phyloP scores from a whole-genome alignment of 805 yeast species.

The Metschnikowia drakensbergensis region DNA sequence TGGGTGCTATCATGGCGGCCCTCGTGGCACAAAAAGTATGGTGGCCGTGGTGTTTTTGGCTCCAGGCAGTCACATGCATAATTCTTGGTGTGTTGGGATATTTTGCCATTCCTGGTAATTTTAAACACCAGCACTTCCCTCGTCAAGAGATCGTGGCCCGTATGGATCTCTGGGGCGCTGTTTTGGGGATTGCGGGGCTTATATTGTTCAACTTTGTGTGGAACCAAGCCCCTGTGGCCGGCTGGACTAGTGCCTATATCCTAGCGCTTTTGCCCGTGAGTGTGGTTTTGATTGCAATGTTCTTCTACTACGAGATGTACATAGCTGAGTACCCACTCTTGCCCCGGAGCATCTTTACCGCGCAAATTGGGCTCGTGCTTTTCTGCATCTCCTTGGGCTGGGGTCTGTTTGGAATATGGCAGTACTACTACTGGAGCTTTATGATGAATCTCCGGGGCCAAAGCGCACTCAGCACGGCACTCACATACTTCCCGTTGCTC shows the following conservation, averaged over 20 bases:
- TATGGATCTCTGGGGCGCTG: constrained; percentile 41
- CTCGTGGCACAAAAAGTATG: constrained; percentile 42
- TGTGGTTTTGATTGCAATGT: constrained; percentile 34
- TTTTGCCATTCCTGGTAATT: constrained; percentile 36
- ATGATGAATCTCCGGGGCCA: constrained; percentile 48
- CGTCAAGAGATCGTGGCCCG: constrained; percentile 11
- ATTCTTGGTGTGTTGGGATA: constrained; percentile 28
- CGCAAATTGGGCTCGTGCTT: constrained; percentile 47
- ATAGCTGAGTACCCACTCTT: constrained; percentile 48
- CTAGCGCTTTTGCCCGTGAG: constrained; percentile 55
- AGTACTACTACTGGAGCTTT: constrained; percentile 58
- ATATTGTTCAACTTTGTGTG: constrained; percentile 63
- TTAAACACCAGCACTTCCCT: constrained; percentile 15
- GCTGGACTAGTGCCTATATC: constrained; percentile 61
- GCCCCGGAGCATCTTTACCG: constrained; percentile 47
- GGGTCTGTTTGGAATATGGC: constrained; percentile 75
- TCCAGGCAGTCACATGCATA: constrained; percentile 39
- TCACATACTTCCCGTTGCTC: constrained; percentile 45
- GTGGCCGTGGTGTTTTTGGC: constrained; percentile 64
- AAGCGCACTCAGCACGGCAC: constrained; percentile 29
- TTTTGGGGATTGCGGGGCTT: constrained; percentile 55
- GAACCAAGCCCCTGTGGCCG: constrained; percentile 72
- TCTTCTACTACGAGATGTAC: constrained; percentile 47
- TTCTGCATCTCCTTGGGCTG: constrained; percentile 58
- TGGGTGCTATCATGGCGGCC: constrained; percentile 53